phyloP scores from a whole-genome alignment of 2,329 filamentous ascomycete genomes.

The Dichotomopilus funicola region DNA sequence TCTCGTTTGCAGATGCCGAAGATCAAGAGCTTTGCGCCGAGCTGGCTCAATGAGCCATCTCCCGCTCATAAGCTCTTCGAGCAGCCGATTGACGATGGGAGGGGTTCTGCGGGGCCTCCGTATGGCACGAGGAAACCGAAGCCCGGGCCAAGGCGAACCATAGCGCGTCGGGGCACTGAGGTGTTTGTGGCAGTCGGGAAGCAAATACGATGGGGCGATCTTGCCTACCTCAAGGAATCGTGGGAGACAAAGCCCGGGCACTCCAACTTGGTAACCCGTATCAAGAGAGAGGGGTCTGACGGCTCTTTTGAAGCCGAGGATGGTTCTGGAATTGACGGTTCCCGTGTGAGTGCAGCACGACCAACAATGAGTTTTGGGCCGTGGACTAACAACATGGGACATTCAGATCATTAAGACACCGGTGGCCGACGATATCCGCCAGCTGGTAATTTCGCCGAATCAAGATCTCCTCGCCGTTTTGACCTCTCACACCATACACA shows the following conservation, averaged over 20 bases:
- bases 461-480: conserved; percentile 77
- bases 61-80: conserved; percentile 75
- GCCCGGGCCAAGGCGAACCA: conserved; percentile 53
- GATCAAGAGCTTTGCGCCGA: conserved; percentile 76
- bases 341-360: conserved; percentile 37
- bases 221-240: conserved; percentile 68
- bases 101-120: conserved; percentile 26
- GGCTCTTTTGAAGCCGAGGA: conserved; percentile 31
- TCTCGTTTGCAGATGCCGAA: conserved; percentile 60
- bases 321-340: conserved; percentile 34
- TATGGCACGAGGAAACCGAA: conserved; percentile 35
- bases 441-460: conserved; percentile 77
- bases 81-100: conserved; percentile 34
- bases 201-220: conserved; percentile 86
- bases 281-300: conserved; percentile 44
- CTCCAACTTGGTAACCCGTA: conserved; percentile 28
- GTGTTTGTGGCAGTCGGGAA: conserved; percentile 83
- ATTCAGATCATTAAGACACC: conserved; percentile 66
- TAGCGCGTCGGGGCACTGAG: conserved; percentile 78
- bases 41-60: conserved; percentile 75
- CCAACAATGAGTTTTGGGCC: background rate
- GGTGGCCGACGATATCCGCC: conserved; percentile 74
- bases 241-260: conserved; percentile 37
- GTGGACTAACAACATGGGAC: conserved; percentile 1
- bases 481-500: conserved; percentile 80